phyloP scores from a whole-genome alignment of 1,139 yeast genomes.

The Wickerhamomyces sp. region DNA sequence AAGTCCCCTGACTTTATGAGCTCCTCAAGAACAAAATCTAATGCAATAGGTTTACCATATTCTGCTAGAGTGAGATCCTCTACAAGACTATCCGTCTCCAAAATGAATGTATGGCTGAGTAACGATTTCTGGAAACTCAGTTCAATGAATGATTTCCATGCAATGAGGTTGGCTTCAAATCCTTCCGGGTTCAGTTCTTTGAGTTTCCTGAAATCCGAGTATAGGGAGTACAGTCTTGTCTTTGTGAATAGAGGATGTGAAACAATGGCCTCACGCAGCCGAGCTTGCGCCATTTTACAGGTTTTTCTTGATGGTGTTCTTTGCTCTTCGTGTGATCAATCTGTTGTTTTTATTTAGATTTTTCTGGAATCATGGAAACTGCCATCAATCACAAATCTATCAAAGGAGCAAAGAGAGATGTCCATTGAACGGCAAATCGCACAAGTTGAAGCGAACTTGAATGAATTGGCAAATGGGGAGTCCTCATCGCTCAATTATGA shows the following conservation, averaged over 20 bases:
- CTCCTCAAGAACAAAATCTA: constrained; percentile 32
- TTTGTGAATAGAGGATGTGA: constrained; percentile 33
- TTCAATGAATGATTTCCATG: constrained; percentile 45
- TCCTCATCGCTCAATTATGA: constrained; percentile 2
- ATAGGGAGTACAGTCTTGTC: constrained; percentile 54
- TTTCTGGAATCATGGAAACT: background rate
- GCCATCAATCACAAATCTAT: background rate
- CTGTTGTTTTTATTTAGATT: background rate
- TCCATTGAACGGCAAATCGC: background rate
- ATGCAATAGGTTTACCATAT: constrained; percentile 30
- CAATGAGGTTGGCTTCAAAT: constrained; percentile 56
- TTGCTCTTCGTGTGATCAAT: background rate
- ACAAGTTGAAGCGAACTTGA: constrained; percentile 1
- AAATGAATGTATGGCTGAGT: constrained; percentile 20
- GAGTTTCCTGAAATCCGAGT: constrained; percentile 51
- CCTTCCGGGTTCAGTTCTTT: constrained; percentile 62
- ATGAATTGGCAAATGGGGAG: background rate
- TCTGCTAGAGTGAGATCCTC: constrained; percentile 25
- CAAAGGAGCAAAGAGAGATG: background rate
- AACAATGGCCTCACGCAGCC: constrained; percentile 14
- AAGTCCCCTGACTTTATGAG: constrained; percentile 26
- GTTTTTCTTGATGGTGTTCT: background rate
- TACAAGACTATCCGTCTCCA: constrained; percentile 24
- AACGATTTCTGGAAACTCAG: constrained; percentile 20
- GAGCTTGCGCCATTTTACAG: constrained; percentile 3